Evolutionary conservation across 1,284 basidiomycete genomes (phyloP).

Genomic region (Moesziomyces antarcticus): DNA sequence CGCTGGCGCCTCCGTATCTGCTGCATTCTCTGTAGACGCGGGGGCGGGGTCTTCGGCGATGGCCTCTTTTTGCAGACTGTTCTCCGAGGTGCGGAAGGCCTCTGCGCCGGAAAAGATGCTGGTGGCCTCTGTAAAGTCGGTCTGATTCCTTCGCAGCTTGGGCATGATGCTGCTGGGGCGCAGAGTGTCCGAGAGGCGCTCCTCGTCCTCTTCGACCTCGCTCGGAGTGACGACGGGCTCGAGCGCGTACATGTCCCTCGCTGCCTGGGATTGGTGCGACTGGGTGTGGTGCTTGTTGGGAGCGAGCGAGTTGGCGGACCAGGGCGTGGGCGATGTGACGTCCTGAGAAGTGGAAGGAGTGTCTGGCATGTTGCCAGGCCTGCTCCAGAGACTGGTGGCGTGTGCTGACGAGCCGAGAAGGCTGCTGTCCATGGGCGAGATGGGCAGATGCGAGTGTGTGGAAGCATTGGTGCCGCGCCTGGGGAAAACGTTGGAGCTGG

Average conservation of each 20-base stretch:
- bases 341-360: constrained; percentile 43
- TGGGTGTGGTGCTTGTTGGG: constrained; percentile 23
- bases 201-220: constrained; percentile 13
- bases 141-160: constrained; percentile 20
- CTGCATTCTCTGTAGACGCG: not conserved
- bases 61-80: constrained; percentile 26
- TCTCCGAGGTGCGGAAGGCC: constrained; percentile 16
- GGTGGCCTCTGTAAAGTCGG: constrained; percentile 43
- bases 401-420: constrained; percentile 42
- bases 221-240: constrained; percentile 22
- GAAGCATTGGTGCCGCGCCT: constrained; percentile 21
- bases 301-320: constrained; percentile 23
- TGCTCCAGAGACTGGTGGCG: constrained; percentile 47
- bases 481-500: constrained; percentile 8
- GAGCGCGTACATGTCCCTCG: constrained; percentile 15
- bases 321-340: constrained; percentile 21
- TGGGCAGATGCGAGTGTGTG: constrained; percentile 13
- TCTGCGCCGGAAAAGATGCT: constrained; percentile 44
- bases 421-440: constrained; percentile 51
- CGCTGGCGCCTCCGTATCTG: constrained; percentile 4
- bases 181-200: constrained; percentile 6
- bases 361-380: constrained; percentile 33
- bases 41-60: constrained; percentile 7
- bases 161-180: constrained; percentile 15
- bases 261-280: not conserved